Base-by-base conservation (phyloP, 2,329 filamentous ascomycete species). In the Geoglossum cookeanum region DNA sequence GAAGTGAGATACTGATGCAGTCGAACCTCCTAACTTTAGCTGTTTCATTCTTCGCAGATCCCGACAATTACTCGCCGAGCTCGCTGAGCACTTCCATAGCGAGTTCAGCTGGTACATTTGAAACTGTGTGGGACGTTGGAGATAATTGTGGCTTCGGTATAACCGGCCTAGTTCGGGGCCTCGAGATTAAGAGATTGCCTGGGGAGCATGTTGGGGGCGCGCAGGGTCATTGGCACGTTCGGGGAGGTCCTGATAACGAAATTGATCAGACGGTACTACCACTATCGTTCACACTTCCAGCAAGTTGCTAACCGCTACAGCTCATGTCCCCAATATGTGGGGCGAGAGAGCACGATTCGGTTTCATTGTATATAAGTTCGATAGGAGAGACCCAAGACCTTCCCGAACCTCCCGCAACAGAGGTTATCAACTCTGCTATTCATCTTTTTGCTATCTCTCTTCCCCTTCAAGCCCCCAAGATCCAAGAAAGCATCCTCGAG, bases 81-180 rank as follows among this genome's bases (percentile, higher is more conserved):
- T 91, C 89, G 1, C 69, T 97, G 53, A 94, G 91, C 65, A 85
- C 87, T 13, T 88, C 90, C 0, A 96, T 98, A 64, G 91, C 91
- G 17, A 92, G 84, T 62, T 87, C 90, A 15, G 87, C 89, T 0
- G 88, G 87, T 4, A 85, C 82, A 2, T 96, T 97, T 65, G 92
- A 98, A 64, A 90, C 83, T 0, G 80, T 98, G 44, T 98, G 92
- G 92, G 91, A 97, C 61, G 80, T 95, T 5, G 85, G 83, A 7
- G 92, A 98, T 68, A 97, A 97, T 65, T 90, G 84, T 63, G 91
- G 90, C 0, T 97, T 95, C 68, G 92, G 94, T 2, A 84, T 98
- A 15, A 94, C 87, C 8, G 87, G 90, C 1, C 73, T 97, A 27
- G 82, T 94, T 1, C 77, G 80, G 27, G 87, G 88, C 0, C 89